Evolutionary conservation across 2,329 filamentous ascomycete genomes (phyloP).

Genomic region (Phialophora expanda): DNA sequence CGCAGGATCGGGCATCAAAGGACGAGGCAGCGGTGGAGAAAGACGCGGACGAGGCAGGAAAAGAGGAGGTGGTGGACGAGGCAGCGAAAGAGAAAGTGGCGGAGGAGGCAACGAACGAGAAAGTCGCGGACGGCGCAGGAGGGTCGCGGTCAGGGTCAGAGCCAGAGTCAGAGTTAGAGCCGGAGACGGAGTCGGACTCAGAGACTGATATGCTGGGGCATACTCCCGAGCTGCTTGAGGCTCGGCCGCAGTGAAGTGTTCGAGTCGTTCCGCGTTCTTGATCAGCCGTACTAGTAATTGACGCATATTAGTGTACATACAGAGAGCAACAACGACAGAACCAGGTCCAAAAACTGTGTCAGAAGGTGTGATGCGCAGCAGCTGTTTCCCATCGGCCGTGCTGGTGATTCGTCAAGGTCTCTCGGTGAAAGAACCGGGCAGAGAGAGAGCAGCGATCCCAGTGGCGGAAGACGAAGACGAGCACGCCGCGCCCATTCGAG

Average conservation of each 20-base stretch:
- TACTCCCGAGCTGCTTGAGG: not conserved
- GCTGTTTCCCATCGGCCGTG: not conserved
- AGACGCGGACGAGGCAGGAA: too few species aligned
- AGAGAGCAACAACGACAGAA: not conserved
- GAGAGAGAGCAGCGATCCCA: too few species aligned
- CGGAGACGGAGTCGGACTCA: not conserved
- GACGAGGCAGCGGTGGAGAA: not conserved
- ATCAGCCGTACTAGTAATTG: not conserved
- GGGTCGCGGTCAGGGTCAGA: not conserved
- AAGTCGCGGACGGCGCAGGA: not conserved
- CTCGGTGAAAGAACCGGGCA: too few species aligned
- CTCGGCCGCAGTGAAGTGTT: not conserved
- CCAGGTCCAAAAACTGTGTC: not conserved
- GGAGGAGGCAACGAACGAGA: not conserved
- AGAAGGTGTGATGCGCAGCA: not conserved
- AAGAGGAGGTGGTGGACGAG: too few species aligned
- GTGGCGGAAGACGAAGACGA: too few species aligned
- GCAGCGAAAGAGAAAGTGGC: too few species aligned
- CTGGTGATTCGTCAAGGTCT: too few species aligned
- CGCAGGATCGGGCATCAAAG: not conserved
- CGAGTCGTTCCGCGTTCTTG: not conserved
- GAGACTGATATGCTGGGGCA: not conserved
- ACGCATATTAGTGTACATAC: not conserved
- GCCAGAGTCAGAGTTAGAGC: not conserved
- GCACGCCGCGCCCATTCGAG: too few species aligned